phyloP scores from a whole-genome alignment of 805 yeast species.

The Brettanomyces sp. region DNA sequence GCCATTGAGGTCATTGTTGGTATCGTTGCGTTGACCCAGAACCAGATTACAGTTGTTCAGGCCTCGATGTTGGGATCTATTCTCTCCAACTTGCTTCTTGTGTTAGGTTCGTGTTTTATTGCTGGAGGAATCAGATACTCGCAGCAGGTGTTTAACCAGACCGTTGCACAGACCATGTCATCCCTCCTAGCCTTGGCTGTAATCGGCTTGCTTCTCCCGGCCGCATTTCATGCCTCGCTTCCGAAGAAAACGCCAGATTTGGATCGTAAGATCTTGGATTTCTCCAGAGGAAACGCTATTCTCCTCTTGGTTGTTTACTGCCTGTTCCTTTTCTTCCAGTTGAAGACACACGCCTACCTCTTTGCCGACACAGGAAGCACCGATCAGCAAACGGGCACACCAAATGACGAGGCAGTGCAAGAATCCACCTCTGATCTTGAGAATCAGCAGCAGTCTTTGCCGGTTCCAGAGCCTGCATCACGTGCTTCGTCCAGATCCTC shows the following conservation, averaged over 20 bases:
- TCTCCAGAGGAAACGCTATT: constrained; percentile 81
- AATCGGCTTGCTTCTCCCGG: constrained; percentile 84
- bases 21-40: constrained; percentile 73
- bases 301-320: constrained; percentile 70
- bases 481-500: constrained; percentile 1
- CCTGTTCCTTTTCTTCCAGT: constrained; percentile 77
- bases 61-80: constrained; percentile 96
- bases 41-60: constrained; percentile 90
- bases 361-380: constrained; percentile 27
- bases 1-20: constrained; percentile 96
- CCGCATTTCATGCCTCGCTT: constrained; percentile 84
- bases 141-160: constrained; percentile 85
- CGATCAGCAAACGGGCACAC: not conserved
- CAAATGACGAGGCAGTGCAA: not conserved
- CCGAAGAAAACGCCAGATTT: constrained; percentile 28
- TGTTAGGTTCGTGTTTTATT: constrained; percentile 89
- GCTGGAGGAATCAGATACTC: constrained; percentile 85
- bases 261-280: constrained; percentile 43
- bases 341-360: constrained; percentile 71
- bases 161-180: constrained; percentile 97
- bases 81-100: constrained; percentile 77
- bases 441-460: not conserved
- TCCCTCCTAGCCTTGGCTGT: constrained; percentile 87
- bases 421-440: not conserved
- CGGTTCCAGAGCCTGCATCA: not conserved